Conservation (phyloP, 176 grass and related monocot genomes). For the Lolium rigidum region DNA sequence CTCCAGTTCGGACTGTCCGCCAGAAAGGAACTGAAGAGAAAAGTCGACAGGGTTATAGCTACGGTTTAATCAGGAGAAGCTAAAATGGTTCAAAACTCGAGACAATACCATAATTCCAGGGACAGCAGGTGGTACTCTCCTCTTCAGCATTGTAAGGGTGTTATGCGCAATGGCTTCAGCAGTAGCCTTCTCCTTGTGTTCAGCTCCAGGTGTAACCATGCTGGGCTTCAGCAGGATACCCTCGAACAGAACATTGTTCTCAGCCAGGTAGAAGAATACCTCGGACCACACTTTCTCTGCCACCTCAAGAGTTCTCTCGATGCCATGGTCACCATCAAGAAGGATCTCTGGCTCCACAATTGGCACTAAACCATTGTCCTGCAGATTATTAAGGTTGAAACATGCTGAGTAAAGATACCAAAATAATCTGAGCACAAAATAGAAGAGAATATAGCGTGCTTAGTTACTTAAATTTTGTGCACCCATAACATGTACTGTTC, state of each 20-base stretch:
- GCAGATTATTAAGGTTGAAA: conserved; percentile 20
- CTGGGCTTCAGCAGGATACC: conserved; percentile 96
- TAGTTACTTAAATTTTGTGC: background rate
- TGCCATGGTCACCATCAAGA: conserved; percentile 84
- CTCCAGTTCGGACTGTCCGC: conserved; percentile 87
- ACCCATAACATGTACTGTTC: no score
- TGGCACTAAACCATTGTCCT: conserved; percentile 95
- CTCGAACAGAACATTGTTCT: conserved; percentile 94
- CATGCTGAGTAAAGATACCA: background rate
- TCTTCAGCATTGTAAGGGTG: conserved; percentile 83
- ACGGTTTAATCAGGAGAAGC: background rate
- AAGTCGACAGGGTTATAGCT: background rate
- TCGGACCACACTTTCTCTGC: conserved; percentile 98
- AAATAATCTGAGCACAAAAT: background rate
- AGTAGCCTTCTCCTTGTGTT: conserved; percentile 88
- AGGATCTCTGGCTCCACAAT: conserved; percentile 99
- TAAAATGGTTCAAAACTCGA: conserved; percentile 3
- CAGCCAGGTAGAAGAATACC: conserved; percentile 91
- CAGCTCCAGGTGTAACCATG: conserved; percentile 98
- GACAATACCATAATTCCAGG: conserved; percentile 96
- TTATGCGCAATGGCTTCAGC: conserved; percentile 82
- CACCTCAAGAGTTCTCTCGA: conserved; percentile 89
- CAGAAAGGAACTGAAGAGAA: conserved; percentile 82
- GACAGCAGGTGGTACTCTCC: conserved; percentile 90
- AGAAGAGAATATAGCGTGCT: background rate